A percentile compares a stretch with the other conserved stretches of the same genome.
These are phyloP conservation scores for Venturia pyrina DNA, from an alignment of 2,329 filamentous ascomycete species.

Conservation along the genomic window DNA sequence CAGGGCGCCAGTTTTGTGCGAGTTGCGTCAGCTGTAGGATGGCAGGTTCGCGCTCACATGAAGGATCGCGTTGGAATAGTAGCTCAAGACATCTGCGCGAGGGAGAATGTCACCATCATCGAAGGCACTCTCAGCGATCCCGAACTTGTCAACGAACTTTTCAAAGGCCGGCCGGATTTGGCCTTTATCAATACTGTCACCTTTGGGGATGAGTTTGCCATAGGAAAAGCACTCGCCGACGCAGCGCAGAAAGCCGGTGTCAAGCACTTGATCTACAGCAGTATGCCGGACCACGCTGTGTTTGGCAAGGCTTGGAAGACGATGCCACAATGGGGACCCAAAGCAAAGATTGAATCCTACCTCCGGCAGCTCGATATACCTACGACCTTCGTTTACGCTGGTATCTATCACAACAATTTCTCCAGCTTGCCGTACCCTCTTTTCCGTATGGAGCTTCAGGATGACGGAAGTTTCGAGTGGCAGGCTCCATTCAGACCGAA, in stretches of 20 bases:
- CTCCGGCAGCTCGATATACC: constrained; percentile 72
- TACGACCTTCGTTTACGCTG: constrained; percentile 88
- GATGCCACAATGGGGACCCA: constrained; percentile 82
- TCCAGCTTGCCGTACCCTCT: constrained; percentile 85
- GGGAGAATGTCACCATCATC: constrained; percentile 71
- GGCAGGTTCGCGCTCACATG: constrained; percentile 85
- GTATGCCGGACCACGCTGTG: constrained; percentile 87
- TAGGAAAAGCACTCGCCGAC: constrained; percentile 80
- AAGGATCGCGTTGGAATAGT: constrained; percentile 80
- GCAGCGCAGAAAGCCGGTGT: constrained; percentile 77
- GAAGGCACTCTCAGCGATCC: constrained; percentile 61
- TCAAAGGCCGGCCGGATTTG: constrained; percentile 54
- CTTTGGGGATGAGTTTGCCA: constrained; percentile 86
- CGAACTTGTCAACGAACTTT: constrained; percentile 66
- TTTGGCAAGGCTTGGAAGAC: constrained; percentile 70
- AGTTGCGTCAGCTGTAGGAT: constrained; percentile 86
- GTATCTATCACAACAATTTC: constrained; percentile 99
- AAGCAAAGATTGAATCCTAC: constrained; percentile 89
- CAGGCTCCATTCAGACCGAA: constrained; percentile 88
- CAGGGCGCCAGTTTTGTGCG: constrained; percentile 93
- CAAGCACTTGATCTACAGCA: constrained; percentile 90
- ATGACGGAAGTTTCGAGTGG: constrained; percentile 83
- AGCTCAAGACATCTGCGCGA: constrained; percentile 69
- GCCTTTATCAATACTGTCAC: constrained; percentile 98
- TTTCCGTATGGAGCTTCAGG: constrained; percentile 85